Evolutionary conservation across 805 yeast species (phyloP).

Genomic region (Zygoascus biomembranicola): DNA sequence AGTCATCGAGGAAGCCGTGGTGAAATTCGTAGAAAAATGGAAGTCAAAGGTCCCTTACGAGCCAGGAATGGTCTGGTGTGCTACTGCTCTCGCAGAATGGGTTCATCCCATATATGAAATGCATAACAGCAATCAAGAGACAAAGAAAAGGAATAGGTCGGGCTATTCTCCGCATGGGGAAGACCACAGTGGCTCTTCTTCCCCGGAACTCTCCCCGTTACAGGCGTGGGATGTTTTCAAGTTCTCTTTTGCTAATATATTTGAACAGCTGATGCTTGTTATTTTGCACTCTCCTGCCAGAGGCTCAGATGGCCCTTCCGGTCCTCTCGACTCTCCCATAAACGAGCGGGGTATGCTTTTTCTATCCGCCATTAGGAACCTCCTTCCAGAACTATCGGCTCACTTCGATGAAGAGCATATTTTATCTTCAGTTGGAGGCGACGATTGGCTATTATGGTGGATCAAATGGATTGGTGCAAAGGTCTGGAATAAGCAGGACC

Average conservation of each 20-base stretch:
- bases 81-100: constrained; percentile 85
- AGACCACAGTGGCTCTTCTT: background rate
- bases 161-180: background rate
- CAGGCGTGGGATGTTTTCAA: constrained; percentile 7
- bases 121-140: background rate
- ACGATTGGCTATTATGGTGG: constrained; percentile 95
- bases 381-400: constrained; percentile 66
- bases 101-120: constrained; percentile 49
- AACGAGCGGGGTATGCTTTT: constrained; percentile 64
- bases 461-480: constrained; percentile 82
- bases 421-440: constrained; percentile 51
- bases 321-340: constrained; percentile 33
- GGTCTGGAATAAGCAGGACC: constrained; percentile 69
- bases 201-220: constrained; percentile 11
- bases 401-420: constrained; percentile 77
- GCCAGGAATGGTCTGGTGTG: constrained; percentile 80
- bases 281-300: constrained; percentile 65
- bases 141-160: background rate
- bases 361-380: constrained; percentile 50
- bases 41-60: constrained; percentile 70
- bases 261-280: constrained; percentile 68
- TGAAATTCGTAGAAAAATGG: constrained; percentile 67
- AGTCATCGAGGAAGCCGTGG: constrained; percentile 48
- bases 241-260: constrained; percentile 42
- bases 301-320: constrained; percentile 24